Percentiles rank a stretch among this genome's conserved stretches.
phyloP scores from a whole-genome alignment of 768 basidiomycete genomes.

The Naganishia onofrii region DNA sequence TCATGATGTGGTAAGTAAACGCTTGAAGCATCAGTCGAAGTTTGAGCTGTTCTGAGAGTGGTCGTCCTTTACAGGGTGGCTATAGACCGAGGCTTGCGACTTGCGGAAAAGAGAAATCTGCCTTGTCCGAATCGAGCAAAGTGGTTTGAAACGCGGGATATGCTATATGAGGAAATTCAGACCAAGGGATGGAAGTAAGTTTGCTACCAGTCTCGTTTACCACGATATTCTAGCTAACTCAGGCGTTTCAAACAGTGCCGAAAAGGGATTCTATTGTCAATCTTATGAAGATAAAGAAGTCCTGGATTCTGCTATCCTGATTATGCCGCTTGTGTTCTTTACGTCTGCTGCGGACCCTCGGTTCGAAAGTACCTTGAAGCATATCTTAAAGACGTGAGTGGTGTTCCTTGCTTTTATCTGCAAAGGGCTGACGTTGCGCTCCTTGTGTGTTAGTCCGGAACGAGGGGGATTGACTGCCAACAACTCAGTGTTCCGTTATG shows the following conservation, averaged over 20 bases:
- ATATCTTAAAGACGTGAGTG: slow-evolving; percentile 66
- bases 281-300: slow-evolving; percentile 75
- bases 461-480: slow-evolving; percentile 88
- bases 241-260: slow-evolving; percentile 28
- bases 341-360: slow-evolving; percentile 66
- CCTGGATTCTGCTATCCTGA: slow-evolving; percentile 73
- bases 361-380: slow-evolving; percentile 78
- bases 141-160: slow-evolving; percentile 75
- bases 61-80: slow-evolving; percentile 68
- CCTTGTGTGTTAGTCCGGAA: slow-evolving; percentile 58
- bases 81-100: slow-evolving; percentile 85
- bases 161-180: slow-evolving; percentile 91
- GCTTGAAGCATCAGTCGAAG: background rate
- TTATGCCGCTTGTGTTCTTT: slow-evolving; percentile 71
- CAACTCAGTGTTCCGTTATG: slow-evolving; percentile 72
- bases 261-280: slow-evolving; percentile 70
- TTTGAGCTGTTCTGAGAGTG: background rate
- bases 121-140: slow-evolving; percentile 59
- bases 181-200: slow-evolving; percentile 72
- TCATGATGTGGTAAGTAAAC: slow-evolving; percentile 82
- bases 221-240: background rate
- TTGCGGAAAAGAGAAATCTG: slow-evolving; percentile 90
- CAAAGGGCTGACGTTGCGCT: background rate
- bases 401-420: too few species aligned
- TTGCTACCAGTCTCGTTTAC: too few species aligned